Base-by-base conservation (phyloP, 345 rosid genomes). In the Syzygium aqueum region DNA sequence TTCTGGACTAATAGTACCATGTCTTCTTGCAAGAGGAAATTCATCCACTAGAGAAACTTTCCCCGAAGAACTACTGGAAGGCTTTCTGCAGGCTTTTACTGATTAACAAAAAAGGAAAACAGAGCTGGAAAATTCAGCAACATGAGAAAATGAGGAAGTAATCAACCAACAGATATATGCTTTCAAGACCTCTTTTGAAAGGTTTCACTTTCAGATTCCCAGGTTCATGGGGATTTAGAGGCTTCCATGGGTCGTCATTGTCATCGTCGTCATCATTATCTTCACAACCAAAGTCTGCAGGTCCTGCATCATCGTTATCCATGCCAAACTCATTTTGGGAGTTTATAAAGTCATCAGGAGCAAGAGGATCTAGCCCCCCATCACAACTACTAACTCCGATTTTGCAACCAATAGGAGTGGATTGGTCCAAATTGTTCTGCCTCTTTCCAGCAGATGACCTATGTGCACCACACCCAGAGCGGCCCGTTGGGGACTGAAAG, bases 141-240 rank as follows among this genome's bases (percentile, higher is more conserved):
- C 59, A 15, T 17, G 12, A 27, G 56, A 67, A 11, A 89, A 84
- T 14, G 51, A 86, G 83, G 59, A 83, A 23, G 53, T 11, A 84
- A 78, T 52, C 84, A 63, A 67, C 84, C 3, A 57, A 82, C 85
- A 89, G 73, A 85, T 86, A 63, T 52, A 37, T 56, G 53, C 46
- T 27, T 84, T 85, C 52, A 87, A 22, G 77, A 97, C 99, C 99
- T 95, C 93, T 95, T 90, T 86, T 94, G 88, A 94, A 96, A 88
- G 98, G 96, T 91, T 91, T 96, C 89, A 95, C 94, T 95, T 94
- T 96, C 91, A 96, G 90, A 87, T 90, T 95, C 94, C 99, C 99
- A 49, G 94, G 93, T 90, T 95, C 99, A 92, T 97, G 96, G 78
- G 99, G 99, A 92, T 95, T 95, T 89, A 97, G 86, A 89, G 96